Percentiles rank a stretch among this genome's conserved stretches.
Evolutionary conservation across 2,329 filamentous ascomycete genomes (phyloP).

Genomic region (Fusarium subglutinans): DNA sequence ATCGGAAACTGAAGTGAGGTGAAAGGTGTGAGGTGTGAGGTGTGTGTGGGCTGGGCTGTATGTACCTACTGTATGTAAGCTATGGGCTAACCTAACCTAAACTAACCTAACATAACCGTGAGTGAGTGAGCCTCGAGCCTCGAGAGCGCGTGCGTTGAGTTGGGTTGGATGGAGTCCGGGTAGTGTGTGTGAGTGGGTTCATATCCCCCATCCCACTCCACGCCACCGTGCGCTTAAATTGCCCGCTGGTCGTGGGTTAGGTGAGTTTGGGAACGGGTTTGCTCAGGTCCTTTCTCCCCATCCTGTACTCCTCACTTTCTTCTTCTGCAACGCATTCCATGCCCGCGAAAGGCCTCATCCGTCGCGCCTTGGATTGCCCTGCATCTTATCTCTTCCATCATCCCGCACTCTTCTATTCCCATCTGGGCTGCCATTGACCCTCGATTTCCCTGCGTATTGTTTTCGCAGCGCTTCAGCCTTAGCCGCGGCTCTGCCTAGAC

Average conservation of each 20-base stretch:
- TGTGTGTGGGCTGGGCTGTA: background rate
- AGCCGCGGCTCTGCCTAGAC: slow-evolving; percentile 23
- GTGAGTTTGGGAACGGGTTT: slow-evolving; percentile 51
- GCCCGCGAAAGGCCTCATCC: slow-evolving; percentile 46
- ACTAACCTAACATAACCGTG: background rate
- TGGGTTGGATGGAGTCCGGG: background rate
- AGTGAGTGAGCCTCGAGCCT: slow-evolving; percentile 1
- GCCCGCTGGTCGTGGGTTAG: slow-evolving; percentile 51
- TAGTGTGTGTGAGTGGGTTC: slow-evolving; percentile 37
- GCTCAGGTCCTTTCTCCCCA: slow-evolving; percentile 54
- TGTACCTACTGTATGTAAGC: background rate
- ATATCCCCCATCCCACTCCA: slow-evolving; percentile 31
- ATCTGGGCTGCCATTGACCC: slow-evolving; percentile 20
- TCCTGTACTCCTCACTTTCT: slow-evolving; percentile 51
- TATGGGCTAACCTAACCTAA: slow-evolving; percentile 10
- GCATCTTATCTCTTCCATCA: slow-evolving; percentile 14
- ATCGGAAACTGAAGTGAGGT: slow-evolving; percentile 29
- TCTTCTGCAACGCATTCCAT: slow-evolving; percentile 49
- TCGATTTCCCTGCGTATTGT: slow-evolving; percentile 11
- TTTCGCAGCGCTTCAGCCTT: background rate
- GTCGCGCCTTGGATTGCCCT: slow-evolving; percentile 32
- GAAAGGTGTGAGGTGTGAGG: background rate
- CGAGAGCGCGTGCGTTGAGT: slow-evolving; percentile 25
- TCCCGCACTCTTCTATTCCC: slow-evolving; percentile 10
- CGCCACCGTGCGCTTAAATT: slow-evolving; percentile 25